These are phyloP conservation scores for Colletotrichum liriopes DNA, from an alignment of 2,329 filamentous ascomycete species.

Conservation along the genomic window DNA sequence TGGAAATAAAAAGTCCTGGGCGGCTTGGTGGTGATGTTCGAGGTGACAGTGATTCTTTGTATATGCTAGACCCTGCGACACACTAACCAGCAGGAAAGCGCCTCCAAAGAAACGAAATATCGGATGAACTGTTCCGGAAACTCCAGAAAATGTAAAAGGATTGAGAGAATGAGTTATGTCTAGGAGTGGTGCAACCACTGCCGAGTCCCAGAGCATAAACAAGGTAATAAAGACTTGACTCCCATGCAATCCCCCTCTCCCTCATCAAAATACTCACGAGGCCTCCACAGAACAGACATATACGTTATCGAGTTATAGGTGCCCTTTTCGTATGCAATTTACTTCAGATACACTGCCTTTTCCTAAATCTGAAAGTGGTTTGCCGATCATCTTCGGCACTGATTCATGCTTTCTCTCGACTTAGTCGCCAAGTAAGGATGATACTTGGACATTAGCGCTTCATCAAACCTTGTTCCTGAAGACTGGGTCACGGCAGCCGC, in stretches of 20 bases:
- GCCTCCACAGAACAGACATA: neutral
- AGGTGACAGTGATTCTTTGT: neutral
- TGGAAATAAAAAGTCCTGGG: neutral
- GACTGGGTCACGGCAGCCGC: neutral
- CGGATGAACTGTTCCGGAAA: neutral
- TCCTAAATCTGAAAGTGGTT: neutral
- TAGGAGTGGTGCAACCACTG: neutral
- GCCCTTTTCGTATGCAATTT: neutral
- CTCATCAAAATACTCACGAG: neutral
- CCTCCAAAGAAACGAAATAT: neutral
- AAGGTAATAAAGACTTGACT: no score
- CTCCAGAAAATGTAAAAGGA: no score
- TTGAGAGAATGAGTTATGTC: neutral
- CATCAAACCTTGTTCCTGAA: conserved; percentile 11
- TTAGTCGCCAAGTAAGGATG: neutral
- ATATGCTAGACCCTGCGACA: neutral
- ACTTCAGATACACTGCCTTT: neutral
- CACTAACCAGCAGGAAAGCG: neutral
- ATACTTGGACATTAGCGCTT: neutral
- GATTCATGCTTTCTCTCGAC: neutral
- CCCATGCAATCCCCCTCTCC: neutral
- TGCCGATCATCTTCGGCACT: neutral
- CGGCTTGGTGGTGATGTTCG: neutral
- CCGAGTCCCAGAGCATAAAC: neutral
- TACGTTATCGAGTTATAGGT: neutral